Percentiles rank a stretch among this genome's conserved stretches.
These are phyloP conservation scores for Heterobasidion irregulare DNA, from an alignment of 1,284 basidiomycete species.

Conservation along the genomic window DNA sequence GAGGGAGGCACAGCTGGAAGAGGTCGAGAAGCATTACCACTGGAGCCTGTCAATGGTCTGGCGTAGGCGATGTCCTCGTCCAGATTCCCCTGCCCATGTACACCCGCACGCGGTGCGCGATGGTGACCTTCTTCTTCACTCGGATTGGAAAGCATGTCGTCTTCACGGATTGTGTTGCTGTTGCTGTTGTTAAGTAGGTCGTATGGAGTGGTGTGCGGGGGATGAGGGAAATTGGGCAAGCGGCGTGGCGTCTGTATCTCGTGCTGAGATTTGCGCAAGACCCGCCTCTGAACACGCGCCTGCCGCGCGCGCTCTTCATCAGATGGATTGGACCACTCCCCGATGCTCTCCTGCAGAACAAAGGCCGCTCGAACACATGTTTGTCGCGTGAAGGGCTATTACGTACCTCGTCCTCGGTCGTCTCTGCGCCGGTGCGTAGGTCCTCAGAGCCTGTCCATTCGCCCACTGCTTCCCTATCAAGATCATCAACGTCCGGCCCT, in stretches of 20 bases:
- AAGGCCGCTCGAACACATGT: slow-evolving; percentile 1
- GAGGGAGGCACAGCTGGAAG: slow-evolving; percentile 49
- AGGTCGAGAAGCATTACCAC: slow-evolving; percentile 1
- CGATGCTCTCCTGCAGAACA: slow-evolving; percentile 49
- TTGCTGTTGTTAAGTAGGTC: slow-evolving; percentile 3
- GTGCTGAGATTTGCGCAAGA: slow-evolving; percentile 33
- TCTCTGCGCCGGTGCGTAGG: slow-evolving; percentile 33
- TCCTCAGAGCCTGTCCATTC: slow-evolving; percentile 83
- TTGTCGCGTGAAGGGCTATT: slow-evolving; percentile 8
- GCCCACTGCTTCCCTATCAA: slow-evolving; percentile 38
- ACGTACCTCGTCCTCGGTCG: slow-evolving; percentile 58
- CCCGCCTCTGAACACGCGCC: slow-evolving; percentile 50
- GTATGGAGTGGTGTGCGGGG: slow-evolving; percentile 33
- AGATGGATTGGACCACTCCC: slow-evolving; percentile 83
- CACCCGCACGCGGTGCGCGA: slow-evolving; percentile 1
- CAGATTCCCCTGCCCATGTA: not conserved
- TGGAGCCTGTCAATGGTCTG: slow-evolving; percentile 2
- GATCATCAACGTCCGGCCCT: slow-evolving; percentile 21
- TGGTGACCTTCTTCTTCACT: slow-evolving; percentile 46
- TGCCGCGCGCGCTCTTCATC: slow-evolving; percentile 75
- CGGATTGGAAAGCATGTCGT: slow-evolving; percentile 75
- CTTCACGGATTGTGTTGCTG: slow-evolving; percentile 24
- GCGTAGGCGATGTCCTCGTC: slow-evolving; percentile 3
- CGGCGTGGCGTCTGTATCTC: slow-evolving; percentile 51
- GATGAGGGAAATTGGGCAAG: slow-evolving; percentile 70